phyloP scores from a whole-genome alignment of 352 stramenopile genomes.

The Globisporangium camurandrum region DNA sequence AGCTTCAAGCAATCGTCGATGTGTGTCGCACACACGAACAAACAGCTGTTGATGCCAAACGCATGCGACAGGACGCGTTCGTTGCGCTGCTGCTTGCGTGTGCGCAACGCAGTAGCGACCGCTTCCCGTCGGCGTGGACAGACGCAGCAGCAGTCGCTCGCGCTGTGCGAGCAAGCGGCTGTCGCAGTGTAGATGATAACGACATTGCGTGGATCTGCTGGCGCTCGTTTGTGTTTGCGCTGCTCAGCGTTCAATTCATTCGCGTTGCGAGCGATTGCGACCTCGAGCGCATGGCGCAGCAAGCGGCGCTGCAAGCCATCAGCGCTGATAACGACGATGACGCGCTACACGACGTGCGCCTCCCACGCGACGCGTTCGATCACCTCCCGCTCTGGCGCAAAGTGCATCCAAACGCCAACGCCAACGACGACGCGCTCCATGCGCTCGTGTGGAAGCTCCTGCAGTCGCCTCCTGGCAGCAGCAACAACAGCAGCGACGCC shows the following conservation, averaged over 20 bases:
- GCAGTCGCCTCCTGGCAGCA: too few relatives aligned
- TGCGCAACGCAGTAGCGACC: constrained; percentile 10
- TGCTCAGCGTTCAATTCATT: constrained; percentile 30
- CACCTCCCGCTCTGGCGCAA: constrained; percentile 12
- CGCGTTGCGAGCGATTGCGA: constrained; percentile 21
- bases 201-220: constrained; percentile 30
- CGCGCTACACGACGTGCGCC: not conserved
- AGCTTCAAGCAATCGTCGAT: constrained; percentile 6
- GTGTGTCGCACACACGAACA: not conserved
- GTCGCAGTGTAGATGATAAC: not conserved
- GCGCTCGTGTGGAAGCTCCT: constrained; percentile 35
- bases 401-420: too few relatives aligned
- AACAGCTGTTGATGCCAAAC: not conserved
- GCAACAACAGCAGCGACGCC: too few relatives aligned
- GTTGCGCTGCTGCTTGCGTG: constrained; percentile 27
- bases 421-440: constrained; percentile 12
- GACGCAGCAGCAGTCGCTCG: constrained; percentile 22
- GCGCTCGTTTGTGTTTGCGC: constrained; percentile 29
- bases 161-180: constrained; percentile 20
- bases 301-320: not conserved
- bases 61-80: constrained; percentile 24
- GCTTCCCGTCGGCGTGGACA: constrained; percentile 31
- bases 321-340: not conserved
- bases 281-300: constrained; percentile 12
- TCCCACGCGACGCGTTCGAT: constrained; percentile 21